Conservation (phyloP, 2,329 filamentous ascomycete genomes). For the Pseudopyricularia cyperi region DNA sequence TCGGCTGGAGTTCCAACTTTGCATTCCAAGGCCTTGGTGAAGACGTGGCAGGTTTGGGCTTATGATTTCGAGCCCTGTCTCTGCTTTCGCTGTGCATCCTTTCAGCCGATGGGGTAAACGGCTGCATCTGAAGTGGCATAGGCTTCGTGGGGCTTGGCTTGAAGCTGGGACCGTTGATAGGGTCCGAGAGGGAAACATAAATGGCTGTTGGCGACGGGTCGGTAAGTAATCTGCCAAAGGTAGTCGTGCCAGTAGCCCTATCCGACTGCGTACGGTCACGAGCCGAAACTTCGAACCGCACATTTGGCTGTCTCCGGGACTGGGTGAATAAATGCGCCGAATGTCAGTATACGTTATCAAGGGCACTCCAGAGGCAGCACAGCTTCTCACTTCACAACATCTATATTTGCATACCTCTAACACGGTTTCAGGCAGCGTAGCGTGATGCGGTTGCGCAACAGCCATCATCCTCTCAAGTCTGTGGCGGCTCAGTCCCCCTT, state of each 20-base stretch:
- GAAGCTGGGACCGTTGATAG: constrained; percentile 31
- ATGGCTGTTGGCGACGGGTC: constrained; percentile 20
- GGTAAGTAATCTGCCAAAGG: constrained; percentile 8
- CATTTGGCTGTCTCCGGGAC: neutral
- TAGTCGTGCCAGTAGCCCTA: neutral
- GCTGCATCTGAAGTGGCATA: constrained; percentile 33
- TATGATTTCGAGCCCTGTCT: no score
- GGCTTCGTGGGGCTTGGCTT: constrained; percentile 35
- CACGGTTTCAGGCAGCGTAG: neutral
- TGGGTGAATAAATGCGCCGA: neutral
- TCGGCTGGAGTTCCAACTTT: no score
- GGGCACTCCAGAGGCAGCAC: constrained; percentile 2
- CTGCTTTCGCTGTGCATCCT: neutral
- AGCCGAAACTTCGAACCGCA: neutral
- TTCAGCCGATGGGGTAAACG: constrained; percentile 2
- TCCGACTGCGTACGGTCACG: neutral
- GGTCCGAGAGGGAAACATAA: constrained; percentile 37
- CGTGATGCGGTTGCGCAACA: neutral
- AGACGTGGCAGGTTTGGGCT: neutral
- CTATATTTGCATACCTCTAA: neutral
- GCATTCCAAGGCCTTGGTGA: neutral
- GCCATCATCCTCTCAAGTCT: constrained; percentile 21
- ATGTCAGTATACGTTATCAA: neutral
- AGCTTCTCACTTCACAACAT: neutral
- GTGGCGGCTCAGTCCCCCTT: constrained; percentile 31